Evolutionary conservation across 495 filamentous ascomycete species (phyloP), one percentile per base, ranked within the genome.

Genomic region (Hypoxylon fuscum): DNA sequence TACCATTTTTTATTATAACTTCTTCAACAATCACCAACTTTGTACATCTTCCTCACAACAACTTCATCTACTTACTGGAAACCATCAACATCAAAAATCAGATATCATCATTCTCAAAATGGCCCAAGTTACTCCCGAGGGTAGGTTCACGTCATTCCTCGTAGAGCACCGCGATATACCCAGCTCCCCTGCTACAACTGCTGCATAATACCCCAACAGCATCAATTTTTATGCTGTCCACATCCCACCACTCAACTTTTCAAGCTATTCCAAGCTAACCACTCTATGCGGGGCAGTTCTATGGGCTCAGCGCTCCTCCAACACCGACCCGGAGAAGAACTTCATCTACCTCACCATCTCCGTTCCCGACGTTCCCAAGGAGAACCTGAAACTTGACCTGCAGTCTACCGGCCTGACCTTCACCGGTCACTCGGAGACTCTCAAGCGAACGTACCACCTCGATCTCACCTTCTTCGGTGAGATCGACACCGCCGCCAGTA

Each of bases 291-390:
- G n/a, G n/a, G n/a, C 69, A 98, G 95, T 98, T 66, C 88, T 90
- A 79, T 98, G 95, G 95, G 94, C 95, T 25, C 95, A 98, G 81
- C 94, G 95, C 81, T 97, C 95, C 40, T 93, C 88, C 74, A 79
- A 72, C 57, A 77, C 80, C 59, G 96, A 98, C 17, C 71, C 87
- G 32, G 85, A 87, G 72, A 94, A 92, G 78, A 98, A 98, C 79
- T 88, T 90, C 81, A 80, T 98, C 81, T 95, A 90, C 81, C 87
- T 98, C 48, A 96, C 90, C 72, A 89, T 98, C 79, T 85, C 85
- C 68, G 90, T 90, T 29, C 81, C 92, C 61, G 94, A 98, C 74
- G 88, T 97, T 27, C 75, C 86, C 45, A 75, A 81, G 60, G 72
- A 79, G 22, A 86, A 87, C 54, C 77, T 93, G 62, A 88, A 92